A percentile compares a stretch with the other conserved stretches of the same genome.
Conservation (phyloP, 2,329 filamentous ascomycete genomes). For the Ilyonectria sp. region DNA sequence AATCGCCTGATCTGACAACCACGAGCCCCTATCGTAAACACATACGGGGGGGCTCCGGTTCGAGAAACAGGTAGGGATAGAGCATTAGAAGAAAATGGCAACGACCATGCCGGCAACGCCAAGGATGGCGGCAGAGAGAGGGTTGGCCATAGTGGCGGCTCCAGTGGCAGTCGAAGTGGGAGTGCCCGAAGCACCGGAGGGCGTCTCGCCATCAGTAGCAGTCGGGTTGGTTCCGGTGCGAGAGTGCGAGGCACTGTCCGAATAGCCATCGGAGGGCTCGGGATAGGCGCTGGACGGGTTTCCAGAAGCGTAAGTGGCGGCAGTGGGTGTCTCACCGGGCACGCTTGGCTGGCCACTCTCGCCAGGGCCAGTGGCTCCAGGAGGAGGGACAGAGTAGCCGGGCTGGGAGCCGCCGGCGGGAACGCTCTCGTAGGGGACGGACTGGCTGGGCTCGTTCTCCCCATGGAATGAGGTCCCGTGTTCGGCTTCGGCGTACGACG, state of each 20-base stretch:
- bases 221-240: conserved; percentile 31
- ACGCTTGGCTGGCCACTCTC: conserved; percentile 28
- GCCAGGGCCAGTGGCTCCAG: conserved; percentile 19
- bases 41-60: conserved; percentile 2
- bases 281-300: conserved; percentile 37
- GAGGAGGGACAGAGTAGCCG: conserved; percentile 33
- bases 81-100: conserved; percentile 47
- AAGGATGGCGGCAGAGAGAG: conserved; percentile 42
- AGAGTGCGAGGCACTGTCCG: conserved; percentile 29
- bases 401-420: conserved; percentile 28
- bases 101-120: conserved; percentile 47
- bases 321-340: conserved; percentile 36
- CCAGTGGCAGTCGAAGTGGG: conserved; percentile 51
- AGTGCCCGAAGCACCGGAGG: conserved; percentile 44
- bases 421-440: conserved; percentile 25
- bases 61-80: conserved; percentile 6
- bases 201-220: conserved; percentile 37
- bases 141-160: conserved; percentile 45
- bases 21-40: conserved; percentile 29
- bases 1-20: conserved; percentile 22
- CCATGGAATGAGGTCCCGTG: conserved; percentile 33
- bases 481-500: conserved; percentile 25
- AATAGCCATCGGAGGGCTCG: conserved; percentile 37
- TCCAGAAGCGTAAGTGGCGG: conserved; percentile 38
- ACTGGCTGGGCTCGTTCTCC: conserved; percentile 33